Evolutionary conservation across 371 early-diverging fungal genomes (phyloP), one percentile per base, ranked within the genome.

Genomic region (Apophysomyces trapeziformis): DNA sequence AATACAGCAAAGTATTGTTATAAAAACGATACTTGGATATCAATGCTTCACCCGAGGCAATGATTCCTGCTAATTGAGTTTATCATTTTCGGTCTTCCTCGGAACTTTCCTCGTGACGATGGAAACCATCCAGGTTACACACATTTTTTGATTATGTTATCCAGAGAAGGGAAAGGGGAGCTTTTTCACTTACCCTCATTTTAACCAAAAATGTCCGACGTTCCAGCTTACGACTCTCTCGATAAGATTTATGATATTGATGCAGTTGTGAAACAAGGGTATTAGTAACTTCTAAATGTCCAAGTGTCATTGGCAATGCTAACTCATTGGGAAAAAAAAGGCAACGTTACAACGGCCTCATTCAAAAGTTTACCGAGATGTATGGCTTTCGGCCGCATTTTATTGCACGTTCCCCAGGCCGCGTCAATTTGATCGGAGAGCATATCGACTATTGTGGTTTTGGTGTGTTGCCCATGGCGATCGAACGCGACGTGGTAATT

Each of bases 371-470:
- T 72, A 73, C 80, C 57, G 67, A 75, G 12, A 60, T 73, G 12
- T 95, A 89, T 64, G 89, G 90, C 44, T 71, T 74, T 32, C 71
- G 72, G 58, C 94, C 96, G 1, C 87, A 90, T 16, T 95, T 95
- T 69, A 87, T 92, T 58, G 93, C 92, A 37, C 90, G 97, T 18
- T 87, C 95, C 8, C 97, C 97, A 3, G 97, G 97, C 16, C 88
- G 97, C 37, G 97, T 96, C 60, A 97, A 96, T 80, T 83, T 97
- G 61, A 97, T 96, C 69, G 96, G 93, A 72, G 98, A 98, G 72
- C 98, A 98, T 72, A 93, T 98, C 61, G 98, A 98, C 80, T 97
- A 97, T 79, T 90, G 95, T 61, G 96, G 95, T 13, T 94, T 91
- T 72, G 92, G 93, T 36, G 98, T 98, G 14, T 79, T 98, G 39